Percentiles rank a stretch among this genome's conserved stretches.
Evolutionary conservation across 2,329 filamentous ascomycete genomes (phyloP).

Genomic region (Pseudocercospora fijiensis): DNA sequence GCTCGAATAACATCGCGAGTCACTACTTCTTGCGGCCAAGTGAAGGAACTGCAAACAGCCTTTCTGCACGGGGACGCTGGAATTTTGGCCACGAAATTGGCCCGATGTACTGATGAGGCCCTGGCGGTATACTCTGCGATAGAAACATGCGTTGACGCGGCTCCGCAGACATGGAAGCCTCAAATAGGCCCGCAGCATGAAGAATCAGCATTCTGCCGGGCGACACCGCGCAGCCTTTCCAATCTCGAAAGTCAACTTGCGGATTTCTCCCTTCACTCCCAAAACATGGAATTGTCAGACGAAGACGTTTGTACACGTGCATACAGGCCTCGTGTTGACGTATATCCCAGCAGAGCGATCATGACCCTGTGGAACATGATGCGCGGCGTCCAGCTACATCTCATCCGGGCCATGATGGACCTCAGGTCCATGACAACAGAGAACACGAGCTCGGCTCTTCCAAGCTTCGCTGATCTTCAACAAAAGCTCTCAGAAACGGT

Average conservation of each 20-base stretch:
- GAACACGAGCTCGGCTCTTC: background rate
- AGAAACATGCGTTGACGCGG: background rate
- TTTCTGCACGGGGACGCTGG: background rate
- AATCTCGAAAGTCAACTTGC: background rate
- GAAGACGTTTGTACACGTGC: background rate
- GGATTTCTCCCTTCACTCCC: background rate
- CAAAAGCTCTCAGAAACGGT: background rate
- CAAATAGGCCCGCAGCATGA: background rate
- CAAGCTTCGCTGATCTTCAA: background rate
- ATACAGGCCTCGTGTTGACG: background rate
- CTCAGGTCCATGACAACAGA: background rate
- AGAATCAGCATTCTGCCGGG: background rate
- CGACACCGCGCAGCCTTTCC: background rate
- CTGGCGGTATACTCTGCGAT: background rate
- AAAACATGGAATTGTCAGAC: background rate
- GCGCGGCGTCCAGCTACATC: background rate
- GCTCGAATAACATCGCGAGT: background rate
- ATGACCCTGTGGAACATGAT: background rate
- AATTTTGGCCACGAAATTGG: background rate
- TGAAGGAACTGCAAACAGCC: background rate
- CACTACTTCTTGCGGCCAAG: background rate
- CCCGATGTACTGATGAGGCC: background rate
- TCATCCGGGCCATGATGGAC: background rate
- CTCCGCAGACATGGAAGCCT: background rate
- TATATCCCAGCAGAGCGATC: background rate